A percentile compares a stretch with the other conserved stretches of the same genome.
Evolutionary conservation across 78 protist species (phyloP).

Genomic region (Planoprotostelium fungivorum): DNA sequence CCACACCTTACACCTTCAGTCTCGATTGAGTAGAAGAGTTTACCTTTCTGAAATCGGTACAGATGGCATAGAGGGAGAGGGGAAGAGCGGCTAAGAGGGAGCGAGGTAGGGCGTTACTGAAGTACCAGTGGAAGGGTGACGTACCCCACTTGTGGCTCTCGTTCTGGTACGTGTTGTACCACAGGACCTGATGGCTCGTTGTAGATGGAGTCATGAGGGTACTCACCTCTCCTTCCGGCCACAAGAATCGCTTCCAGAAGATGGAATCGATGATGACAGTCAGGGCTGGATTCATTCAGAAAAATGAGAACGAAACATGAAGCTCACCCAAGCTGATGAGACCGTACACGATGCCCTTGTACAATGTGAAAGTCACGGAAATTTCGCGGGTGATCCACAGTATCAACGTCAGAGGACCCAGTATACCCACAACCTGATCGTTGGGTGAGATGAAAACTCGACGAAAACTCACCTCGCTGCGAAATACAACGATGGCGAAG

Average conservation of each 20-base stretch:
- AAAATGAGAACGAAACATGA: background rate
- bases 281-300: background rate
- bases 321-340: background rate
- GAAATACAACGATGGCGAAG: conserved; percentile 47
- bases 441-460: background rate
- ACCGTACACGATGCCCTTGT: background rate
- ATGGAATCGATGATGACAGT: conserved; percentile 59
- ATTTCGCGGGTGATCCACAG: background rate
- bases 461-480: conserved; percentile 45
- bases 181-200: conserved; percentile 3
- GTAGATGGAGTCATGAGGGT: background rate
- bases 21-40: background rate
- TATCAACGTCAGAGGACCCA: conserved; percentile 10
- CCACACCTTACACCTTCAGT: background rate
- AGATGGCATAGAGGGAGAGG: background rate
- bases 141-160: conserved; percentile 77
- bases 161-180: conserved; percentile 77
- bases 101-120: conserved; percentile 73
- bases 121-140: conserved; percentile 82
- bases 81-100: conserved; percentile 20
- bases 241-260: conserved; percentile 72
- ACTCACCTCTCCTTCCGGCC: conserved; percentile 89
- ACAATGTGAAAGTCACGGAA: background rate
- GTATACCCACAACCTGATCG: conserved; percentile 3
- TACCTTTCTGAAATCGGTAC: background rate